Conservation (phyloP, 306 rosid genomes). For the Gynostemma pentaphyllum region DNA sequence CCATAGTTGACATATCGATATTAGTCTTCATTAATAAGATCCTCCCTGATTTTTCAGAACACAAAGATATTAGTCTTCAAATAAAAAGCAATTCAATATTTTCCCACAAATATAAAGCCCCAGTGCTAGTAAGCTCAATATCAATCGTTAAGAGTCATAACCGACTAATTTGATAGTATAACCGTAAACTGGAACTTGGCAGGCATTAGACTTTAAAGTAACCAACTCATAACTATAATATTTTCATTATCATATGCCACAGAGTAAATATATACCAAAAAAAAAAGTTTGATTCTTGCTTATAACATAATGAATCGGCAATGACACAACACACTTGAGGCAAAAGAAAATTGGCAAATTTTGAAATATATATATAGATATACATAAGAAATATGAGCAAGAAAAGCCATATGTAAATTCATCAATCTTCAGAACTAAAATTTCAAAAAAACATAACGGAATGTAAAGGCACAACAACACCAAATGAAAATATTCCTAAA, state of each 20-base stretch:
- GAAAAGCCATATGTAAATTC: no score
- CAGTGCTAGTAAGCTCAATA: no score
- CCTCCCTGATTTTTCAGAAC: slow-evolving; percentile 29
- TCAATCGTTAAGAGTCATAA: not conserved
- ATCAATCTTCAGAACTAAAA: not conserved
- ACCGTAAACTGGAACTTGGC: no score
- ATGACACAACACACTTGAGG: no score
- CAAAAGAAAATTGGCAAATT: no score
- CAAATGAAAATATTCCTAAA: not conserved
- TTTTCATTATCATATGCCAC: not conserved
- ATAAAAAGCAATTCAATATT: not conserved
- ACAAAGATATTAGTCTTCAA: not conserved
- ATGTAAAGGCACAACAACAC: not conserved
- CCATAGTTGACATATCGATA: no score
- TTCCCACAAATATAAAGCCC: not conserved
- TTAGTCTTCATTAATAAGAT: slow-evolving; percentile 39
- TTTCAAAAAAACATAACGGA: not conserved
- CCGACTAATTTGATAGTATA: not conserved
- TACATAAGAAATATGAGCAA: no score
- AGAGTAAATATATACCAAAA: not conserved
- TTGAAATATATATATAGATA: no score
- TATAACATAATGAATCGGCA: not conserved
- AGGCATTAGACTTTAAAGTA: not conserved
- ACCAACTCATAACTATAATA: no score
- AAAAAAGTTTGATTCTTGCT: no score